Evolutionary conservation across 2,329 filamentous ascomycete genomes (phyloP).

Genomic region (Colletotrichum higginsianum): DNA sequence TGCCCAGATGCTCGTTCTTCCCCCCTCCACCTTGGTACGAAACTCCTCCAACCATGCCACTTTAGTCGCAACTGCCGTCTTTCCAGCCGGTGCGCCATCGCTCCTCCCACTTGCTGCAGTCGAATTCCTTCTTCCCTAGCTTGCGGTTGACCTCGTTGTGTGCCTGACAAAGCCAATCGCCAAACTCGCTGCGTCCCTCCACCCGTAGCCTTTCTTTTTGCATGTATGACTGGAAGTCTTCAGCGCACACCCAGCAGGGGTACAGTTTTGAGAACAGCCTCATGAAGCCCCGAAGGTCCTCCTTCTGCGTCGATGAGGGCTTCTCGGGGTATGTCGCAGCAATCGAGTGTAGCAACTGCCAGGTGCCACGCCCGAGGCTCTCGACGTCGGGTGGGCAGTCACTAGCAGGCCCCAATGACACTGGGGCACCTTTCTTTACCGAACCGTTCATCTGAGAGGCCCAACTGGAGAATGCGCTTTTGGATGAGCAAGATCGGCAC

Average conservation of each 20-base stretch:
- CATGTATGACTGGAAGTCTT: conserved; percentile 91
- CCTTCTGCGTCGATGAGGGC: conserved; percentile 79
- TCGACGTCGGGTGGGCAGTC: conserved; percentile 96
- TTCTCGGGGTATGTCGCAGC: conserved; percentile 85
- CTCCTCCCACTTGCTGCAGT: conserved; percentile 93
- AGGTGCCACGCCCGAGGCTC: conserved; percentile 86
- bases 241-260: conserved; percentile 95
- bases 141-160: conserved; percentile 92
- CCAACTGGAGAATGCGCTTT: conserved; percentile 70
- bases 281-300: conserved; percentile 84
- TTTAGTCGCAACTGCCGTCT: conserved; percentile 73
- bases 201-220: conserved; percentile 76
- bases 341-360: conserved; percentile 94
- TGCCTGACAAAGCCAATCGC: conserved; percentile 86
- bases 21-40: background rate
- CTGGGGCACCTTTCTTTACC: conserved; percentile 51
- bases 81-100: conserved; percentile 94
- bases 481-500: conserved; percentile 78
- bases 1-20: background rate
- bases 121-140: conserved; percentile 90
- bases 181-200: conserved; percentile 77
- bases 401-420: conserved; percentile 53
- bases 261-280: conserved; percentile 87
- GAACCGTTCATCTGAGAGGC: conserved; percentile 66
- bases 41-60: background rate